phyloP scores from a whole-genome alignment of 306 rosid genomes.

The Dryas octopetala region DNA sequence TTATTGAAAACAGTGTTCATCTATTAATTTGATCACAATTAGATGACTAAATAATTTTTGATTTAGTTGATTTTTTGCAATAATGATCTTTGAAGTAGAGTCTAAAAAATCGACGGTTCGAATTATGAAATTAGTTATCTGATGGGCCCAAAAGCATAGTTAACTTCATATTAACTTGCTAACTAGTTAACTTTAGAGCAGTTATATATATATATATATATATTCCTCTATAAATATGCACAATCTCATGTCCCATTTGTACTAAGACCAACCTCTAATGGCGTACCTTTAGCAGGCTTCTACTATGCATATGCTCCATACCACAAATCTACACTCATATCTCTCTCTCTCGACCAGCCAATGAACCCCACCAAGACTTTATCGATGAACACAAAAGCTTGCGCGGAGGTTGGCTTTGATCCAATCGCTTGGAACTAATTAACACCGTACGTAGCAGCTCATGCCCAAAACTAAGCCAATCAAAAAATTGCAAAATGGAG shows the following conservation, averaged over 20 bases:
- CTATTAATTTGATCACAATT: too few relatives aligned
- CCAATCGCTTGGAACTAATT: slow-evolving; percentile 12
- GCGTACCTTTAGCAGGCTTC: neutral
- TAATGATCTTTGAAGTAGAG: too few relatives aligned
- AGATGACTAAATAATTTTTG: too few relatives aligned
- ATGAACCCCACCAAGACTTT: neutral
- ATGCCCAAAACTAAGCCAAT: slow-evolving; percentile 48
- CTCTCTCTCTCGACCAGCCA: neutral
- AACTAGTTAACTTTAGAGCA: too few relatives aligned
- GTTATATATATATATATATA: neutral
- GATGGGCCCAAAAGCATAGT: too few relatives aligned
- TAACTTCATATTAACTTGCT: too few relatives aligned
- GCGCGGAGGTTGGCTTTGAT: neutral
- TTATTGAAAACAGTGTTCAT: too few relatives aligned
- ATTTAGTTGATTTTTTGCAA: too few relatives aligned
- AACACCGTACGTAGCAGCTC: slow-evolving; percentile 20
- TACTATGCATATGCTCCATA: neutral
- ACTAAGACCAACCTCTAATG: neutral
- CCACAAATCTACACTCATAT: neutral
- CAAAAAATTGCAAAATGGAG: slow-evolving; percentile 40
- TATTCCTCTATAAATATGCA: neutral
- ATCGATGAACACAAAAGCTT: slow-evolving; percentile 31
- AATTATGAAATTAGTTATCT: too few relatives aligned
- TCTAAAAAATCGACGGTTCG: too few relatives aligned
- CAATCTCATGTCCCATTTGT: neutral